Conservation (phyloP, 2,329 filamentous ascomycete genomes). For the Fusarium protoensiforme region DNA sequence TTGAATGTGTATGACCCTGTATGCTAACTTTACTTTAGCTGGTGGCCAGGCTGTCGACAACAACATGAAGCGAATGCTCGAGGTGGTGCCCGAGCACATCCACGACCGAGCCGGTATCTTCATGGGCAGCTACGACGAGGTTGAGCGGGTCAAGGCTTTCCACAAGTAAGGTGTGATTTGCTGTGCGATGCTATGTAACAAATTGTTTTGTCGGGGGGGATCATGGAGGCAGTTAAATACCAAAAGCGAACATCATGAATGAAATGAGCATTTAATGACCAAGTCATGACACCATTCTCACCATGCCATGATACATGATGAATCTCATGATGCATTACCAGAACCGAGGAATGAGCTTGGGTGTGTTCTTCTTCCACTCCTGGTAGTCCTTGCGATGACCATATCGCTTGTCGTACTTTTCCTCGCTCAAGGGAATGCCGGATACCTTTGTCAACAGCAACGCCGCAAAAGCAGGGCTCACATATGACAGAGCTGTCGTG, state of each 20-base stretch:
- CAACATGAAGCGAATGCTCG: slow-evolving; percentile 90
- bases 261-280: slow-evolving; percentile 42
- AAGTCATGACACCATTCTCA: slow-evolving; percentile 22
- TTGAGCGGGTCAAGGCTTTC: slow-evolving; percentile 92
- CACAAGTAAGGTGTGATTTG: slow-evolving; percentile 59
- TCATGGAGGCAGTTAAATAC: slow-evolving; percentile 34
- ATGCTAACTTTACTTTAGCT: slow-evolving; percentile 63
- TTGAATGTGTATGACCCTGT: not conserved
- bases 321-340: slow-evolving; percentile 44
- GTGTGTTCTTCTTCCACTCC: slow-evolving; percentile 74
- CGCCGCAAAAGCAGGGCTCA: slow-evolving; percentile 72
- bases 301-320: slow-evolving; percentile 27
- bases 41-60: slow-evolving; percentile 93
- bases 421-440: slow-evolving; percentile 74
- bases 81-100: slow-evolving; percentile 89
- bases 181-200: not conserved
- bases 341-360: slow-evolving; percentile 72
- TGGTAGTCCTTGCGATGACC: slow-evolving; percentile 73
- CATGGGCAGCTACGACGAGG: slow-evolving; percentile 92
- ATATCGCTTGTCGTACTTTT: slow-evolving; percentile 74
- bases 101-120: slow-evolving; percentile 97
- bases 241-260: slow-evolving; percentile 36
- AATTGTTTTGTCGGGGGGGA: slow-evolving; percentile 25
- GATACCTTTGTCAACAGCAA: slow-evolving; percentile 72
- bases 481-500: slow-evolving; percentile 57